These are phyloP conservation scores for Cryphonectria nitschkei DNA, from an alignment of 2,329 filamentous ascomycete genomes.

Conservation along the genomic window DNA sequence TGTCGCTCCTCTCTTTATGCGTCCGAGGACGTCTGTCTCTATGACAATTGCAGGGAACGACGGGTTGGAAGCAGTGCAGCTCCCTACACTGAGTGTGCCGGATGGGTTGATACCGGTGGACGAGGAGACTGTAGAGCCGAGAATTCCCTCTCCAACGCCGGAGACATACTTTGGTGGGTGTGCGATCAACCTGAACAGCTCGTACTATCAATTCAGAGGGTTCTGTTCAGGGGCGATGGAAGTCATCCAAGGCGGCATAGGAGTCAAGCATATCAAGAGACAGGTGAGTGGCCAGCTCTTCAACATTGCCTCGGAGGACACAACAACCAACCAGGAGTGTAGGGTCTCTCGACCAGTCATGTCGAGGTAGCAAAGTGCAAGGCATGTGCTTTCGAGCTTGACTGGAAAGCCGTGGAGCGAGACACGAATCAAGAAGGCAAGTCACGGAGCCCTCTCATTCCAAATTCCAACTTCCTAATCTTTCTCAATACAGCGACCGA, in stretches of 20 bases:
- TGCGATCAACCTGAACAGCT: conserved; percentile 50
- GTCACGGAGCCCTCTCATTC: conserved; percentile 27
- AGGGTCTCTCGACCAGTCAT: conserved; percentile 40
- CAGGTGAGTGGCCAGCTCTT: conserved; percentile 42
- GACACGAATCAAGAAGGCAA: conserved; percentile 55
- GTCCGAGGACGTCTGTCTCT: background rate
- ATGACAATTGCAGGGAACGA: background rate
- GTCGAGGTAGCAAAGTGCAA: conserved; percentile 55
- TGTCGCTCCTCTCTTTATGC: conserved; percentile 14
- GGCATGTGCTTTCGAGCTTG: conserved; percentile 57
- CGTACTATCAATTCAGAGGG: conserved; percentile 56
- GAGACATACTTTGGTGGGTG: conserved; percentile 40
- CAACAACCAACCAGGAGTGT: background rate
- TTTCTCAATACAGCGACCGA: conserved; percentile 40
- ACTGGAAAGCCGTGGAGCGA: conserved; percentile 55
- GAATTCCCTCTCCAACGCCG: conserved; percentile 23
- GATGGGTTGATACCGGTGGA: conserved; percentile 45
- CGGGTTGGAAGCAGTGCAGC: conserved; percentile 5
- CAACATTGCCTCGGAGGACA: background rate
- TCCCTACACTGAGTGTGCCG: conserved; percentile 28
- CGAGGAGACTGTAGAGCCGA: conserved; percentile 32
- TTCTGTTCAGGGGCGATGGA: conserved; percentile 60
- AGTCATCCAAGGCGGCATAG: conserved; percentile 50
- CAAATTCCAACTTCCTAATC: too few relatives aligned
- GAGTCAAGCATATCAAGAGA: conserved; percentile 55